These are phyloP conservation scores for Stellera chamaejasme DNA, from an alignment of 345 rosid species.

Conservation along the genomic window DNA sequence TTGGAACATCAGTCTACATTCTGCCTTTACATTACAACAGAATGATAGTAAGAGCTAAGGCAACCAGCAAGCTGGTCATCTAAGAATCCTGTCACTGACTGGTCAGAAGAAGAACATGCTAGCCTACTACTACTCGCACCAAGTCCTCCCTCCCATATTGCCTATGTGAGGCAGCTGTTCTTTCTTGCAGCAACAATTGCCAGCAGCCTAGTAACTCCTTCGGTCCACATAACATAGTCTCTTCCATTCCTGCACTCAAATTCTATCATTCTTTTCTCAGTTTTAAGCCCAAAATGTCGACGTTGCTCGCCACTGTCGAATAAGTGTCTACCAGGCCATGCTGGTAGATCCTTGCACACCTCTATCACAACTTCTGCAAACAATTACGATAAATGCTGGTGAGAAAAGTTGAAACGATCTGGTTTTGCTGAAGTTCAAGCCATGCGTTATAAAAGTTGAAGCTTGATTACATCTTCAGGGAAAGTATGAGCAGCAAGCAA, in stretches of 20 bases:
- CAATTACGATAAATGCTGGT: too few species aligned
- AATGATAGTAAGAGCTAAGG: too few species aligned
- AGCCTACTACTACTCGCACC: conserved; percentile 1
- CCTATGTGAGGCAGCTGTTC: conserved; percentile 18
- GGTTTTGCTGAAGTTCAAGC: too few species aligned
- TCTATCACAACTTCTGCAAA: conserved; percentile 61
- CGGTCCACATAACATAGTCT: conserved; percentile 79
- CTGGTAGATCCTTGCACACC: conserved; percentile 65
- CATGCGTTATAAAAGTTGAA: background rate
- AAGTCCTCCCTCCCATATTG: too few species aligned
- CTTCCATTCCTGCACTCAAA: conserved; percentile 77
- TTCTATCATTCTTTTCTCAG: conserved; percentile 50
- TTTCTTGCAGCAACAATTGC: conserved; percentile 41
- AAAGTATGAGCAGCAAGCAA: too few species aligned
- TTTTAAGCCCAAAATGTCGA: conserved; percentile 74
- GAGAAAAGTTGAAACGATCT: too few species aligned
- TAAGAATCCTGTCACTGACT: too few species aligned
- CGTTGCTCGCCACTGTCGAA: conserved; percentile 59
- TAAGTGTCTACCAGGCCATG: conserved; percentile 88
- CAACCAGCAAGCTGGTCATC: too few species aligned
- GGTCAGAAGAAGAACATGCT: background rate
- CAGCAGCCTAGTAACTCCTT: conserved; percentile 63
- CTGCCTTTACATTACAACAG: too few species aligned
- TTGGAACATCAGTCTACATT: too few species aligned
- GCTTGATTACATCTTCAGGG: background rate